A percentile compares a stretch with the other conserved stretches of the same genome.
phyloP scores from a whole-genome alignment of 176 grass and related monocot genomes.

The Puya raimondii region DNA sequence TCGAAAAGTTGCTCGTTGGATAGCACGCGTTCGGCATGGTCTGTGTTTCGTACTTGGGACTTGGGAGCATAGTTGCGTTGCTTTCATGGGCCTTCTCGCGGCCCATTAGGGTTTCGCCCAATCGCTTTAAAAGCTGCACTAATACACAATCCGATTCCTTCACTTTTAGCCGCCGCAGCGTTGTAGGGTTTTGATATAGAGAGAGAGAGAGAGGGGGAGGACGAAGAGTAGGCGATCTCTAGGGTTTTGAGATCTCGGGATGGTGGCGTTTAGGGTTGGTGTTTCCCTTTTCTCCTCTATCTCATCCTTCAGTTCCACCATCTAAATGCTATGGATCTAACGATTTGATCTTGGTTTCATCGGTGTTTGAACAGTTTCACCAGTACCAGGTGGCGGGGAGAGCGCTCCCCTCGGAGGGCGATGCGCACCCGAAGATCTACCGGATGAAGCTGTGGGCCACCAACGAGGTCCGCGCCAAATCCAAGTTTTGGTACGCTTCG shows the following conservation, averaged over 20 bases:
- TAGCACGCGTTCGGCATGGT: too few relatives aligned
- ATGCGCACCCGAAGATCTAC: slow-evolving; percentile 92
- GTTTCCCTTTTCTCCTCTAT: neutral
- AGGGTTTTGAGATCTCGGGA: slow-evolving; percentile 13
- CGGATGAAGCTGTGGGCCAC: slow-evolving; percentile 98
- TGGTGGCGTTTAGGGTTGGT: slow-evolving; percentile 78
- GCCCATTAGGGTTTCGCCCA: neutral
- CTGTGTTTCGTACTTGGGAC: neutral
- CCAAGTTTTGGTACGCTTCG: slow-evolving; percentile 75
- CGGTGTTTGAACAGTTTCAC: slow-evolving; percentile 55
- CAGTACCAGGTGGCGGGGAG: slow-evolving; percentile 97
- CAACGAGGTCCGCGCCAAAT: slow-evolving; percentile 89
- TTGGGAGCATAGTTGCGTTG: neutral
- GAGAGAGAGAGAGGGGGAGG: neutral
- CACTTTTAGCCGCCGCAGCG: neutral
- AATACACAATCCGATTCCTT: neutral
- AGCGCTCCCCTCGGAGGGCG: slow-evolving; percentile 53
- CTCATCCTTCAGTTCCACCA: neutral
- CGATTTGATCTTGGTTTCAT: neutral
- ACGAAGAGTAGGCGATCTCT: neutral
- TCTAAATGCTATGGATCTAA: slow-evolving; percentile 3
- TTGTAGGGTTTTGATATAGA: neutral
- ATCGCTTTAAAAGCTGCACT: neutral
- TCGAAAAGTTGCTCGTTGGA: too few relatives aligned
- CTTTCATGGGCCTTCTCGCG: neutral